Evolutionary conservation across 2,329 filamentous ascomycete genomes (phyloP).

Genomic region (Dothistroma pini): DNA sequence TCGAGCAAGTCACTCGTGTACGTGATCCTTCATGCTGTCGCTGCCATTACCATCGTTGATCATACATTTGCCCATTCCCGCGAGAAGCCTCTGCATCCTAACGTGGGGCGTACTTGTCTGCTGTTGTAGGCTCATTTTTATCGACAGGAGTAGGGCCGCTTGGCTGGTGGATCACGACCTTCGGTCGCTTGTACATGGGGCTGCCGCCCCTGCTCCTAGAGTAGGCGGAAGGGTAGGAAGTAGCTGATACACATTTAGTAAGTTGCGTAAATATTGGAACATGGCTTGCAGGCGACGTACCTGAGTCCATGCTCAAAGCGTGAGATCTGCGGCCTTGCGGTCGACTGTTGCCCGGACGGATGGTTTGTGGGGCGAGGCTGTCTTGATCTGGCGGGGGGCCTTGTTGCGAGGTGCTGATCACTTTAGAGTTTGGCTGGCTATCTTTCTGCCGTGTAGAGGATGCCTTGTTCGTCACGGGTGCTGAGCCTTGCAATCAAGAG

Average conservation of each 20-base stretch:
- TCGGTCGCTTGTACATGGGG: not conserved
- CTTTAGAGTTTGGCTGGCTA: not conserved
- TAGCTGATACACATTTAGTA: not conserved
- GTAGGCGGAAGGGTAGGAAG: not conserved
- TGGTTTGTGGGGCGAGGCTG: not conserved
- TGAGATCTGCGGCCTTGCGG: not conserved
- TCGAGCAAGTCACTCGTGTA: not conserved
- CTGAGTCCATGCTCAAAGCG: not conserved
- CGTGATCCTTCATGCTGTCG: not conserved
- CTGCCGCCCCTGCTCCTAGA: not conserved
- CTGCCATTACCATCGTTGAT: not conserved
- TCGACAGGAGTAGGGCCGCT: not conserved
- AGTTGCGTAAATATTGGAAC: not conserved
- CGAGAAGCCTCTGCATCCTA: not conserved
- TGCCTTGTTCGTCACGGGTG: not conserved
- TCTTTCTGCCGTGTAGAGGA: not conserved
- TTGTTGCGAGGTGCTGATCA: not conserved
- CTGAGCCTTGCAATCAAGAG: not conserved
- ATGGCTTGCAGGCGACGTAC: not conserved
- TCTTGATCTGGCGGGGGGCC: not conserved
- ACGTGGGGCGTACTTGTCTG: not conserved
- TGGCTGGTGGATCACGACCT: slow-evolving; percentile 1
- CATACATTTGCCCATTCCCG: not conserved
- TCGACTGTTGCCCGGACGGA: not conserved
- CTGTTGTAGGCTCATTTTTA: not conserved